These are phyloP conservation scores for Lantana camara DNA, from an alignment of 257 asterid species.

Conservation along the genomic window DNA sequence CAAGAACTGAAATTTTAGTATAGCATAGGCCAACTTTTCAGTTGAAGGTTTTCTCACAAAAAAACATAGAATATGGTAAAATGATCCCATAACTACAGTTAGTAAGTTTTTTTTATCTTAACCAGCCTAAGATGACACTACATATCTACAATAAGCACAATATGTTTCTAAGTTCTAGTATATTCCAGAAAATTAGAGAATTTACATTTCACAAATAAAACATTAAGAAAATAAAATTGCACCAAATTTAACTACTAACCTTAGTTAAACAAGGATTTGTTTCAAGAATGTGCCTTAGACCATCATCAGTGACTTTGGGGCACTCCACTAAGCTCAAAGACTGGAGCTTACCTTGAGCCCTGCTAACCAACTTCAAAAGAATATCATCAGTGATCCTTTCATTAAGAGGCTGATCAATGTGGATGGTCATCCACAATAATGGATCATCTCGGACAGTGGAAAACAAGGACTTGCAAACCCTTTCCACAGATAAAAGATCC, in stretches of 20 bases:
- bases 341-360: slow-evolving; percentile 59
- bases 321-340: slow-evolving; percentile 63
- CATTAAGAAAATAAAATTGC: neutral
- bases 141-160: too few species aligned
- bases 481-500: slow-evolving; percentile 56
- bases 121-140: too few species aligned
- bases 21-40: neutral
- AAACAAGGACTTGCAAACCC: slow-evolving; percentile 52
- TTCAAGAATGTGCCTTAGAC: slow-evolving; percentile 59
- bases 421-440: slow-evolving; percentile 54
- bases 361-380: slow-evolving; percentile 44
- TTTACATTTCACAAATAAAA: neutral
- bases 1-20: neutral
- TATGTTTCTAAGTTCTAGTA: too few species aligned
- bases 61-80: neutral
- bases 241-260: slow-evolving; percentile 39
- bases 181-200: neutral
- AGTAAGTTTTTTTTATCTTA: too few species aligned
- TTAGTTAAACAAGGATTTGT: slow-evolving; percentile 54
- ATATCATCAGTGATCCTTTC: slow-evolving; percentile 56
- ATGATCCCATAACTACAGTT: neutral
- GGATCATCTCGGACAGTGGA: slow-evolving; percentile 50
- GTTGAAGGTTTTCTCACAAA: neutral
- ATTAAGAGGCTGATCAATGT: slow-evolving; percentile 55
- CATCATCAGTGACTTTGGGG: slow-evolving; percentile 51